Conservation (phyloP, 2,329 filamentous ascomycete species). For the Paraphoma sp. region DNA sequence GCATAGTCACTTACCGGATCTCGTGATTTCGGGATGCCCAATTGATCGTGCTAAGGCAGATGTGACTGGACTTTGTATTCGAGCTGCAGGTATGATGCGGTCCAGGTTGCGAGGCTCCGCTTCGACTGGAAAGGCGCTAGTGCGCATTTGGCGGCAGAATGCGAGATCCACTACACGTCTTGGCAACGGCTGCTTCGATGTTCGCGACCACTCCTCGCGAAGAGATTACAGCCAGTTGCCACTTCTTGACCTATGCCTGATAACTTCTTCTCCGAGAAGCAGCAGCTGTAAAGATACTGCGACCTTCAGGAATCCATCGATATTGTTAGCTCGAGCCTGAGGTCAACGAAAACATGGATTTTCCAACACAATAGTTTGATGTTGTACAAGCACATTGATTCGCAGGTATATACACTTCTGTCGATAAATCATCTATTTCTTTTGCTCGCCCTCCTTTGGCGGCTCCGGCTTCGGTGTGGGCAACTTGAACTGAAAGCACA, state of each 20-base stretch:
- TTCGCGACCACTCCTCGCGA: background rate
- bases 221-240: background rate
- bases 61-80: slow-evolving; percentile 1
- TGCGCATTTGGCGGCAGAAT: slow-evolving; percentile 11
- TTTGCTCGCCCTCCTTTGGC: slow-evolving; percentile 82
- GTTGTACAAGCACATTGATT: slow-evolving; percentile 32
- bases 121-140: slow-evolving; percentile 5
- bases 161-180: slow-evolving; percentile 15
- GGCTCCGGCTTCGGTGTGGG: slow-evolving; percentile 93
- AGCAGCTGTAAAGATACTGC: no score
- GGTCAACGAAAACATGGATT: no score
- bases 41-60: background rate
- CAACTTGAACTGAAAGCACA: slow-evolving; percentile 75
- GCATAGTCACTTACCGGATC: background rate
- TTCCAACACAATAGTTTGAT: background rate
- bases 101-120: background rate
- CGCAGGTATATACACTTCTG: slow-evolving; percentile 49
- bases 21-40: background rate
- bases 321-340: background rate
- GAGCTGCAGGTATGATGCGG: slow-evolving; percentile 1
- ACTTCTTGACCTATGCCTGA: background rate
- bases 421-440: slow-evolving; percentile 71
- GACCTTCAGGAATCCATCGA: background rate
- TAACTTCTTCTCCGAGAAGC: no score
- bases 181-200: slow-evolving; percentile 7